Base-by-base conservation (phyloP, 495 filamentous ascomycete genomes). In the Penicillium verhagenii region DNA sequence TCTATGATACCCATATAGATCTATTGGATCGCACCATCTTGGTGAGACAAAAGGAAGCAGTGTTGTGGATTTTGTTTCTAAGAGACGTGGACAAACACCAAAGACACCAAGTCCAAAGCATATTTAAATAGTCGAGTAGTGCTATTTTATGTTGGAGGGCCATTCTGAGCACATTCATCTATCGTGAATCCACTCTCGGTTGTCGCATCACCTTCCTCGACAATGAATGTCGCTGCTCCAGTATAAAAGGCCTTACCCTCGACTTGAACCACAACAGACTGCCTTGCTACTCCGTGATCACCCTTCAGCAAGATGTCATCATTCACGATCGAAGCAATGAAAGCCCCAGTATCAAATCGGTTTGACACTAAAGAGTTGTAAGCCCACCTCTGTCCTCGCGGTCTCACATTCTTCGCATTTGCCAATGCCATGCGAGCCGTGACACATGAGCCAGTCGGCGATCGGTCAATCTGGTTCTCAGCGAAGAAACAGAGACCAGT, bases 361-460 rank as follows among this genome's bases (percentile, higher is more conserved):
- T 42, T 42, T 18, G 38, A 42, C 1, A 69, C 63, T 0, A 70
- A 48, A 10, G 64, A 70, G 29, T 67, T 60, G 50, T 65, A 70
- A 23, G 62, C 60, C 62, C 67, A 64, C 8, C 40, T 48, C 28
- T 66, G 51, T 0, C 57, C 57, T 20, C 39, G n/a, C 1, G 18
- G 10, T 21, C 59, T 43, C 21, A 39, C 9, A 0, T 60, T 60
- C 28, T 66, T 59, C 6, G 59, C 55, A 54, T 61, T 50, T 11
- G 60, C 64, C 1, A 67, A 43, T 14, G 64, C 64, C 45, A 67
- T 50, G 5, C 64, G 49, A 6, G 64, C 64, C 18, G 58, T 53
- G 4, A 67, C 64, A 48, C 64, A 67, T 6, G 48, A 43, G 6
- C 64, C 64, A 16, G 66, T 69, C 0, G 66, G 66, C n/a, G 65